Base-by-base conservation (phyloP, 1,139 yeast genomes). In the Diutina mesorugosa region DNA sequence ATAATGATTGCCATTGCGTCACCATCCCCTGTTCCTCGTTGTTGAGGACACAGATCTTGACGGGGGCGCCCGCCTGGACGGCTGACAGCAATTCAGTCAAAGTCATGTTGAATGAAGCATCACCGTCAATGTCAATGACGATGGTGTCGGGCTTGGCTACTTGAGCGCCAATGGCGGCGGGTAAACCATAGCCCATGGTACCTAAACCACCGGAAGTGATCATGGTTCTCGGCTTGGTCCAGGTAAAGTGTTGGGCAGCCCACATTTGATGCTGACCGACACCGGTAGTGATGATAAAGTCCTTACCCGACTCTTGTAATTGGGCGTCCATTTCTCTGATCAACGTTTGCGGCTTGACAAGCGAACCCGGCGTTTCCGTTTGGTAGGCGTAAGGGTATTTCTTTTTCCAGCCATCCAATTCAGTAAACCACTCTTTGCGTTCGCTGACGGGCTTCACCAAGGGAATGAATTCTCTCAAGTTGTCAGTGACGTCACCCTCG, bases 231-330 rank as follows among this genome's bases (percentile, higher is more conserved):
- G 98, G 97, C 62, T 81, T 75, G 60, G 84, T 86, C 95, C 97
- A 91, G 51, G 59, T 58, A 82, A 87, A 90, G 72, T 90, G 91
- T 75, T 93, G 99, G 51, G 99, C 99, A 51, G 98, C 95, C 98
- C 99, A 93, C 99, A 93, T 93, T 77, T 93, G 99, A 79, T 93
- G 99, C 78, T 93, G 99, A 60, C 99, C 99, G 58, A 93, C 98
- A 78, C 99, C 99, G 54, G 99, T 93, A 58, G 98, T 87, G 64
- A 93, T 85, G 66, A 90, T 83, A 60, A 90, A 91, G 61, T 84
- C 89, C 69, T 83, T 88, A 60, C 83, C 84, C 66, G 83, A 80
- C 57, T 77, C 76, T 29, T 60, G 77, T 47, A 91, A 84, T 65
- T 90, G 85, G 61, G 83, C 79, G 9, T 95, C 84, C 59, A 93